Conservation (phyloP, 179 eudicot genomes). For the Patellifolia procumbens region DNA sequence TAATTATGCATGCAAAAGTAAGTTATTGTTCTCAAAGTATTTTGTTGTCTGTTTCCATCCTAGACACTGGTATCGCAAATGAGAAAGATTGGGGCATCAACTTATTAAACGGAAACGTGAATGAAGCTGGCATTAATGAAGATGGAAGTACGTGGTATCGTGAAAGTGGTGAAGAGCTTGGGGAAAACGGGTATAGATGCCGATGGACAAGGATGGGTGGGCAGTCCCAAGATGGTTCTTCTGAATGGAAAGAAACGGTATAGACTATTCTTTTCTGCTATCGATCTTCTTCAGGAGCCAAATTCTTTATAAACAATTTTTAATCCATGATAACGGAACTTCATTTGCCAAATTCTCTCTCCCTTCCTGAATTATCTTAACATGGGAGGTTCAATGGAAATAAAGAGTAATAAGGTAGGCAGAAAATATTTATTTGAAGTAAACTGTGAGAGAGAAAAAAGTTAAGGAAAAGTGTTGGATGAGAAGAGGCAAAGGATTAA, state of each 20-base stretch:
- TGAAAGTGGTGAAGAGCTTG: slow-evolving; percentile 86
- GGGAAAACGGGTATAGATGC: slow-evolving; percentile 90
- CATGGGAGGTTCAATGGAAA: no score
- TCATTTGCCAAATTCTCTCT: neutral
- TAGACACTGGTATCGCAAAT: slow-evolving; percentile 97
- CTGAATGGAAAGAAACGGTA: slow-evolving; percentile 99
- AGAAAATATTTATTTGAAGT: no score
- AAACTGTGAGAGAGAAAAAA: no score
- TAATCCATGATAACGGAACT: neutral
- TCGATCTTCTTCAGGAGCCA: neutral
- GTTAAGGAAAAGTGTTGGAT: no score
- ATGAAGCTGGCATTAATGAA: slow-evolving; percentile 80
- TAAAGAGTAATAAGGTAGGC: no score
- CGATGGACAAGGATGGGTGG: slow-evolving; percentile 99
- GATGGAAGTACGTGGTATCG: slow-evolving; percentile 95
- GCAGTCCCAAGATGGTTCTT: slow-evolving; percentile 69
- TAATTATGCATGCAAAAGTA: slow-evolving; percentile 22
- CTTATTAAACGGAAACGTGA: slow-evolving; percentile 65
- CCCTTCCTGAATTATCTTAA: no score
- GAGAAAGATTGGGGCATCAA: slow-evolving; percentile 97
- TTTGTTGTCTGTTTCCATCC: slow-evolving; percentile 23
- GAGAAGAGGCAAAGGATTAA: no score
- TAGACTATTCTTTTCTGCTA: neutral
- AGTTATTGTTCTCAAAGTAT: slow-evolving; percentile 1
- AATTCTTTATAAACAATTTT: neutral